phyloP scores from a whole-genome alignment of 495 filamentous ascomycete species.

The Glutinoglossum americanum region DNA sequence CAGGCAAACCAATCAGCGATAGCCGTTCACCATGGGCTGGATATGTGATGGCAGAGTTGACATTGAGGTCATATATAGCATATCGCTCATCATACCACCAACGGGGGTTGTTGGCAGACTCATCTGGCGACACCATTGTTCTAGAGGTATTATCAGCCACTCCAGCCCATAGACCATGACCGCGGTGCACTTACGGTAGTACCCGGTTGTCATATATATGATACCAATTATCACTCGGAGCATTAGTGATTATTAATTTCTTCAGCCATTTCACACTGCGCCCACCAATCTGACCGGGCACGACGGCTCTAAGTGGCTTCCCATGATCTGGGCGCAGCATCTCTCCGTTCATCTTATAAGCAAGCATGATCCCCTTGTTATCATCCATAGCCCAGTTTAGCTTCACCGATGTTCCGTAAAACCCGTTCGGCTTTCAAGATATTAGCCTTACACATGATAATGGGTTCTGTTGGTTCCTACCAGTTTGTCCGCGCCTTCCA shows the following conservation, averaged over 20 bases:
- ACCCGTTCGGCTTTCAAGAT: slow-evolving; percentile 50
- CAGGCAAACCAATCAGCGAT: slow-evolving; percentile 23
- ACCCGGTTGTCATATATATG: slow-evolving; percentile 92
- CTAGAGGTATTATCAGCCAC: slow-evolving; percentile 7
- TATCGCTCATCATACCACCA: slow-evolving; percentile 88
- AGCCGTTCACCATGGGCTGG: slow-evolving; percentile 64
- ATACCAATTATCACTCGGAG: slow-evolving; percentile 87
- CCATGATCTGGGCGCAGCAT: slow-evolving; percentile 70
- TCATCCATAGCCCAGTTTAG: slow-evolving; percentile 76
- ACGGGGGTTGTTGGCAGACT: slow-evolving; percentile 46
- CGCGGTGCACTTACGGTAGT: slow-evolving; percentile 28
- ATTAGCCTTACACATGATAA: slow-evolving; percentile 2
- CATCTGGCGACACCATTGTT: slow-evolving; percentile 70
- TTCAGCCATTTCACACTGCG: slow-evolving; percentile 93
- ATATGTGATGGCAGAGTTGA: slow-evolving; percentile 66
- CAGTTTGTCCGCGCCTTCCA: slow-evolving; percentile 79
- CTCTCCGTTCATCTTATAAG: slow-evolving; percentile 87
- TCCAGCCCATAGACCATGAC: background rate
- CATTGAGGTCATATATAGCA: slow-evolving; percentile 83
- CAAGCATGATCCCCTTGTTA: slow-evolving; percentile 71
- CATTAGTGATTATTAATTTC: slow-evolving; percentile 53
- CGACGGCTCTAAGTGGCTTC: slow-evolving; percentile 60
- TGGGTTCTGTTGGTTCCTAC: slow-evolving; percentile 16
- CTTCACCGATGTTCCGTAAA: slow-evolving; percentile 77
- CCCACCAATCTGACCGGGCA: slow-evolving; percentile 87